Conservation (phyloP, 2,329 filamentous ascomycete genomes). For the Bertia moriformis region DNA sequence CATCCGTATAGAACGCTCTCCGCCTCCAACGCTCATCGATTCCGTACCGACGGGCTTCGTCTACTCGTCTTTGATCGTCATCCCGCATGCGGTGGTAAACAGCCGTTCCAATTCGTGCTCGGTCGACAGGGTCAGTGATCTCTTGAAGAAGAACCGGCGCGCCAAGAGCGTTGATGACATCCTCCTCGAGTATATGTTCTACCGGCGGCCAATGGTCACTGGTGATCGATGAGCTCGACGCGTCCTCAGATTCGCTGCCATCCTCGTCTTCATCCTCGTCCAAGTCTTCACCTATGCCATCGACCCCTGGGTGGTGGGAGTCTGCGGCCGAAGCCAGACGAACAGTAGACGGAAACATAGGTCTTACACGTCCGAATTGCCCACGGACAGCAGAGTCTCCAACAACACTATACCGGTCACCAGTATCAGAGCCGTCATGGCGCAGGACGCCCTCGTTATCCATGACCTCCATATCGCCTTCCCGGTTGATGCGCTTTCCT, state of each 20-base stretch:
- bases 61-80: neutral
- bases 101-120: neutral
- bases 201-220: neutral
- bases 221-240: neutral
- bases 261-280: neutral
- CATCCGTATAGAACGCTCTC: constrained; percentile 43
- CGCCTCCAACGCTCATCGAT: constrained; percentile 38
- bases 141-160: neutral
- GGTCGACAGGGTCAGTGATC: neutral
- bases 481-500: neutral
- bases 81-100: neutral
- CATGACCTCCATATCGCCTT: neutral
- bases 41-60: neutral
- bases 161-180: neutral
- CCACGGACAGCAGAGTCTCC: neutral
- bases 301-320: neutral
- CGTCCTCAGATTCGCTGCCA: neutral
- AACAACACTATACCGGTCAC: neutral
- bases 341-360: constrained; percentile 10
- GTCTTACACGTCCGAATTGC: neutral
- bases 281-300: neutral
- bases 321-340: constrained; percentile 7
- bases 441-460: neutral
- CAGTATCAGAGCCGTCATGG: neutral
- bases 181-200: neutral